These are phyloP conservation scores for Furcasterigmium furcatum DNA, from an alignment of 2,329 filamentous ascomycete species.

Conservation along the genomic window DNA sequence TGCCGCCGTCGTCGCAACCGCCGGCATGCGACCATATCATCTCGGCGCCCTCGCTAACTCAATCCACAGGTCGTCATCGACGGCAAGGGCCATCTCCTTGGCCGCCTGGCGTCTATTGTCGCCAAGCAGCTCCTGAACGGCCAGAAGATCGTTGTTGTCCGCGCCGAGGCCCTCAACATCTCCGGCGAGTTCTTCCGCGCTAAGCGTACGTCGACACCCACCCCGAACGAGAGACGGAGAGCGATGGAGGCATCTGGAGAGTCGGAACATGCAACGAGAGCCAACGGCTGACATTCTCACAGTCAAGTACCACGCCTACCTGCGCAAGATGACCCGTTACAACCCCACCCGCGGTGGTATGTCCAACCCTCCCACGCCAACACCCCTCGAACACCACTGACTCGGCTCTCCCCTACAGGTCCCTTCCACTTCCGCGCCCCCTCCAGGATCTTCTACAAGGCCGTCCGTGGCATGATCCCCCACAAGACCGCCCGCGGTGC, in stretches of 20 bases:
- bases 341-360: constrained; percentile 98
- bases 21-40: not conserved
- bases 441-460: constrained; percentile 99
- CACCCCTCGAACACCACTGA: constrained; percentile 21
- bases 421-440: constrained; percentile 99
- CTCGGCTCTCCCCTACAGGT: constrained; percentile 54
- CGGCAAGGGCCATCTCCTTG: constrained; percentile 99
- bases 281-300: constrained; percentile 9
- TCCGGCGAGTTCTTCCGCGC: constrained; percentile 99
- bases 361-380: constrained; percentile 27
- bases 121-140: constrained; percentile 98
- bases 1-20: not conserved
- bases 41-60: constrained; percentile 20
- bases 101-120: constrained; percentile 95
- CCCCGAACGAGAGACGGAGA: constrained; percentile 45
- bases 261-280: no score
- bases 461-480: constrained; percentile 99
- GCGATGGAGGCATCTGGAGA: no score
- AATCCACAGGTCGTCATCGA: constrained; percentile 85
- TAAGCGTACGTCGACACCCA: constrained; percentile 79
- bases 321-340: constrained; percentile 99
- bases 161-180: constrained; percentile 99
- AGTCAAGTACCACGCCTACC: constrained; percentile 99
- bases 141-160: constrained; percentile 99
- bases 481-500: constrained; percentile 99